Evolutionary conservation across 306 rosid species (phyloP), one percentile per base, ranked within the genome.

Genomic region (Prunus dulcis): DNA sequence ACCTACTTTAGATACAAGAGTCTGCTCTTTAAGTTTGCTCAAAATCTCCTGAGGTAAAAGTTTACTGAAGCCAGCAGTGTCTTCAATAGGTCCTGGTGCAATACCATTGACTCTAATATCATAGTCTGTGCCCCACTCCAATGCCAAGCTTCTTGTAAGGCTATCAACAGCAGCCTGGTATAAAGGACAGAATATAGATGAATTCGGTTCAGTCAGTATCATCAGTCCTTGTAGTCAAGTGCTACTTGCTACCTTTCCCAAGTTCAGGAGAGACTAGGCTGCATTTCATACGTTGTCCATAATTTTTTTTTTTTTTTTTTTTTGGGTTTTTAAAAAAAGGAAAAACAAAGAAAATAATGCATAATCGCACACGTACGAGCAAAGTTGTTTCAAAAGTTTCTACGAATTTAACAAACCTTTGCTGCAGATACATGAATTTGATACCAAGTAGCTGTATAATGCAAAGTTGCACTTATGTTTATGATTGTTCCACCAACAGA

Each of bases 391-490:
- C 41, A 57, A 22, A 72, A 22, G 2, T 41, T 56, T 19, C 5
- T 12, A 50, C 6, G 20, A 32, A 56, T 53, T 73, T 41, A 60
- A 76, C 81, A 62, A 66, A 90, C 98, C 98, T 94, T 94, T 20
- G 97, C 98, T 13, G 96, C 97, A 72, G 98, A 84, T 43, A 92
- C 97, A 62, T 94, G 98, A 75, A 94, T 81, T 81, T 94, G 98
- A 82, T 92, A 94, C 95, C 98, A 94, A 69, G 84, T 4, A 63
- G 98, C 98, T 45, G 96, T 84, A 52, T 92, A 90, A 74, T 94
- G 98, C 82, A 92, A 84, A 74, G 96, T 92, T 46, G 93, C 98
- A 76, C 95, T 92, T 25, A 91, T 87, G 82, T 91, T 94, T 67
- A 94, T 69, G 76, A 91, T 89, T 41, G 75, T 30, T 68, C 96